Percentiles rank a stretch among this genome's conserved stretches.
Conservation (phyloP, 2,329 filamentous ascomycete species). For the Lecanicillium sp. region DNA sequence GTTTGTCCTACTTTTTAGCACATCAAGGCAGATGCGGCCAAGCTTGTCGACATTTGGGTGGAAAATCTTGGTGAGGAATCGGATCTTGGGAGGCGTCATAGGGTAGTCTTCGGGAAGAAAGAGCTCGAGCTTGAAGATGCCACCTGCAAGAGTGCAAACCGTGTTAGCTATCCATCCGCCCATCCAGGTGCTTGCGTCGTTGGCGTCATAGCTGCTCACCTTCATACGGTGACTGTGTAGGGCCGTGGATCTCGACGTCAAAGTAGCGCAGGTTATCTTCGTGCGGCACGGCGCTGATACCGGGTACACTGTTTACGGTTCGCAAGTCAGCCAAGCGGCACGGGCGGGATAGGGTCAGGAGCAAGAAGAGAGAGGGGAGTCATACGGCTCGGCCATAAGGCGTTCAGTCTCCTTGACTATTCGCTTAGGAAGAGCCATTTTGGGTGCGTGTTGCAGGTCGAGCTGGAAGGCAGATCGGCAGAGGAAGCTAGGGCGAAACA, state of each 20-base stretch:
- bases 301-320: constrained; percentile 62
- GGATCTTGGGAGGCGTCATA: constrained; percentile 97
- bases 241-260: constrained; percentile 92
- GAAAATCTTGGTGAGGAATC: constrained; percentile 98
- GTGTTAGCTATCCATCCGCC: not conserved
- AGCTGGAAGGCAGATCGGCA: no score
- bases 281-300: constrained; percentile 91
- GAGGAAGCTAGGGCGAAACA: no score
- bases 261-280: constrained; percentile 98
- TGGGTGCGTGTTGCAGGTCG: not conserved
- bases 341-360: not conserved
- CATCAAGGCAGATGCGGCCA: constrained; percentile 92
- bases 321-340: not conserved
- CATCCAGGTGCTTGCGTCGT: no score
- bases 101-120: constrained; percentile 98
- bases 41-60: constrained; percentile 98
- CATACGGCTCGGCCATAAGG: constrained; percentile 92
- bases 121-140: constrained; percentile 92
- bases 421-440: constrained; percentile 81
- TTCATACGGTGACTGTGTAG: constrained; percentile 88
- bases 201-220: no score
- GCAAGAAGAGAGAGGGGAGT: constrained; percentile 6
- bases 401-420: constrained; percentile 99
- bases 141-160: constrained; percentile 39
- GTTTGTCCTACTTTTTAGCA: constrained; percentile 94